Evolutionary conservation across 2,329 filamentous ascomycete species (phyloP), one percentile per base, ranked within the genome.

Genomic region (Torrubiellomyces zombiae): DNA sequence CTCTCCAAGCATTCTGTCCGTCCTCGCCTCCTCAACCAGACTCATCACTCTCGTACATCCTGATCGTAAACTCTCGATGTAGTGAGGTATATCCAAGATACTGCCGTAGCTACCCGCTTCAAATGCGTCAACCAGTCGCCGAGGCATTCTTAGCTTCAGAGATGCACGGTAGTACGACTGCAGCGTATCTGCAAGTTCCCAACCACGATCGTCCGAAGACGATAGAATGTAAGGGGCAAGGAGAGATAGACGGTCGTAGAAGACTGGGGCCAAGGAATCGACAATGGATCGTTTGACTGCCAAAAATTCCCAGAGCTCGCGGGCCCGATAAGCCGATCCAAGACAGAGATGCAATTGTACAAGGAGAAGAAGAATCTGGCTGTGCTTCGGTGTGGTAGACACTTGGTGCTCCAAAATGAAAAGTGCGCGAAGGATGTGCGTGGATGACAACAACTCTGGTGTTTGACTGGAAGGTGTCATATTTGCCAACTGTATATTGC

Each of bases 201-300:
- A 44, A 1, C 50, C 50, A 23, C 31, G 34, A 14, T 34, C 33
- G 4, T 53, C 48, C 22, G 40, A 36, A 8, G 45, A 32, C 11
- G 46, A 39, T 33, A 57, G 32, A 27, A 53, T 31, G 7, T 38
- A 35, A 0, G 66, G 66, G 0, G 64, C 50, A 3, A 69, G 39
- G 1, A 54, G 60, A 2, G 63, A 62, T 5, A 70, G 43, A 2
- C 67, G 55, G 37, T 72, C 67, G 31, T 63, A 60, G 30, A 66
- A 66, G 2, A 67, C 44, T 0, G 63, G 58, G 3, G 52, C 63
- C 1, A 71, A 50, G 0, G 63, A 60, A 32, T 70, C 64, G n/a
- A 66, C 56, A 15, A 68, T 63, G 0, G 61, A 63, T 13, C 65
- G 56, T 42, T 71, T 71, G 2, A 71, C 56, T 3, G 56, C 61